Percentiles rank a stretch among this genome's conserved stretches.
Evolutionary conservation across 2,329 filamentous ascomycete species (phyloP).

Genomic region (Rutstroemia sydowiana): DNA sequence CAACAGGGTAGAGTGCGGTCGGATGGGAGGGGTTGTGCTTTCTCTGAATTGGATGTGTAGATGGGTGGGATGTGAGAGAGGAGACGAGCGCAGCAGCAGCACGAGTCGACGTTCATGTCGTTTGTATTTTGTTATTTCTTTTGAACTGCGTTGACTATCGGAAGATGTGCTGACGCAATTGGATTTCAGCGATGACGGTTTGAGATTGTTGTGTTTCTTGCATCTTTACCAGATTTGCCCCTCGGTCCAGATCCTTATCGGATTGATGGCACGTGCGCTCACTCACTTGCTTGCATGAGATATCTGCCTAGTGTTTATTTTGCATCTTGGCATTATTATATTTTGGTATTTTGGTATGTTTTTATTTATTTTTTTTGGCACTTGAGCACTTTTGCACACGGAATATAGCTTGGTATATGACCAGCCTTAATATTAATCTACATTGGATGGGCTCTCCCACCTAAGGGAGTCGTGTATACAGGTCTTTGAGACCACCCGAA

Average conservation of each 20-base stretch:
- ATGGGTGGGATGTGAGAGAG: background rate
- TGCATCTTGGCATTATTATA: background rate
- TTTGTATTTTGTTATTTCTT: background rate
- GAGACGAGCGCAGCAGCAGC: background rate
- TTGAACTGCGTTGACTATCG: background rate
- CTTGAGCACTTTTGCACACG: background rate
- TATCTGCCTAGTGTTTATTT: background rate
- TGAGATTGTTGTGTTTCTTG: background rate
- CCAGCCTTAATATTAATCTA: background rate
- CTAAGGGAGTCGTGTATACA: background rate
- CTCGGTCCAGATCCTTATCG: background rate
- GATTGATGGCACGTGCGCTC: background rate
- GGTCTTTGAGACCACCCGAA: background rate
- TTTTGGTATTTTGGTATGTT: background rate
- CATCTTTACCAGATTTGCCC: background rate
- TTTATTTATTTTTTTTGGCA: too few species aligned
- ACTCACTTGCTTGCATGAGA: background rate
- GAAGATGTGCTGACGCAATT: background rate
- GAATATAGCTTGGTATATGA: background rate
- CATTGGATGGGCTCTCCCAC: background rate
- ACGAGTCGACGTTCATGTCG: background rate
- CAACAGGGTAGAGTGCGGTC: slow-evolving; percentile 7
- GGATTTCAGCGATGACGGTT: background rate
- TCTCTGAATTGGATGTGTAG: background rate
- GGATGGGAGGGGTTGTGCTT: background rate